Evolutionary conservation across 1,284 basidiomycete species (phyloP), one percentile per base, ranked within the genome.

Genomic region (Apiotrichum veenhuisii): DNA sequence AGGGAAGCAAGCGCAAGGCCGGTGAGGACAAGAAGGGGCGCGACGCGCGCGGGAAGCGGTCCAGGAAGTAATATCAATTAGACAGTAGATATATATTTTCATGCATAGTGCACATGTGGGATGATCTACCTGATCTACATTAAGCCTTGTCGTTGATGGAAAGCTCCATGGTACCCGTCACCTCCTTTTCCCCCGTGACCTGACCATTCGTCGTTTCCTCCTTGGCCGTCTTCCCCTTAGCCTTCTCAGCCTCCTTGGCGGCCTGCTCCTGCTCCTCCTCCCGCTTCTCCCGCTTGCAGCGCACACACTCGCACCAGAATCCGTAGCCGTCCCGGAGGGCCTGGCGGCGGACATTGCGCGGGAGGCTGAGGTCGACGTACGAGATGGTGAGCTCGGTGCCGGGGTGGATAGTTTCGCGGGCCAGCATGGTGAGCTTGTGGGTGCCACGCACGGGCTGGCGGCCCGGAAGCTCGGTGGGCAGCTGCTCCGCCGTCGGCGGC

Each of bases 301-400:
- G 79, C 58, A 78, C 74, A 69, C 90, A 91, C 27, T 65, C 66
- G 68, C 90, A 92, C 86, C 88, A 72, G 87, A 89, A 41, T 82
- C 90, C 91, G 57, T 74, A 75, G 14, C 85, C 88, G 52, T 83
- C 86, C 57, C 84, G 77, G 41, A 94, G 73, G 60, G 83, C 80
- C 45, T 79, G 71, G 50, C 85, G 79, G 22, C 91, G 82, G 54
- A 79, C 80, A 12, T 76, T 76, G 27, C 87, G 79, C 3, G 80
- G 71, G 34, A 82, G 62, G 9, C 74, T 74, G 0, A 88, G 87
- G 67, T 92, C 82, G 53, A 91, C 89, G 65, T 94, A 94, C 1
- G 89, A 82, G 14, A 85, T 72, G 0, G 70, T 57, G 30, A 93
- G 80, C 72, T 94, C 90, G 56, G 91, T 85, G 2, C 87, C 89